A percentile compares a stretch with the other conserved stretches of the same genome.
Evolutionary conservation across 495 filamentous ascomycete genomes (phyloP).

Genomic region (Tuber calosporum): DNA sequence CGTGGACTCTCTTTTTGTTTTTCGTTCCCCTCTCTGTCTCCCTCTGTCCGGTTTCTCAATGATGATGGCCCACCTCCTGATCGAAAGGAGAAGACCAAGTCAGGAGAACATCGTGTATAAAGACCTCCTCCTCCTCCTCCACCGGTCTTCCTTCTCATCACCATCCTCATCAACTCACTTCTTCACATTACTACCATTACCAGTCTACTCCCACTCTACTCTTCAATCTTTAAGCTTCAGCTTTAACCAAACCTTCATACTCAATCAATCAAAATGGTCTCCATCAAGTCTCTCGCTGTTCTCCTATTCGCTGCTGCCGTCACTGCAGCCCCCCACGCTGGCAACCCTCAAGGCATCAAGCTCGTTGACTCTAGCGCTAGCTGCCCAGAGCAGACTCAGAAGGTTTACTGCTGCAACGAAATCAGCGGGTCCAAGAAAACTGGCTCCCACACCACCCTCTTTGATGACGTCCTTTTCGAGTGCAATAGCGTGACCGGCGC

Average conservation of each 20-base stretch:
- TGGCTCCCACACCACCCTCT: background rate
- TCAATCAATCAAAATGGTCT: background rate
- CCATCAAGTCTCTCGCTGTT: background rate
- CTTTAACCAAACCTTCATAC: background rate
- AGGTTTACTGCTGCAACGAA: background rate
- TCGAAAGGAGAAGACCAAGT: background rate
- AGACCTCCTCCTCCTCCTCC: background rate
- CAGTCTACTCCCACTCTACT: background rate
- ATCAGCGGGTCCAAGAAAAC: fast-evolving
- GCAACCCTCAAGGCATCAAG: background rate
- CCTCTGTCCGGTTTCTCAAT: background rate
- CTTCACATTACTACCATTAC: background rate
- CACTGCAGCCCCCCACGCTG: background rate
- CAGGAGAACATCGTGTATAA: background rate
- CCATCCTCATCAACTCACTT: background rate
- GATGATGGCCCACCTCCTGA: background rate
- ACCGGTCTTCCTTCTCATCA: background rate
- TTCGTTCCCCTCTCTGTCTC: background rate
- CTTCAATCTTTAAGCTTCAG: background rate
- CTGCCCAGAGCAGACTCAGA: background rate
- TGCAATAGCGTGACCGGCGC: background rate
- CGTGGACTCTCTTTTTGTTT: background rate
- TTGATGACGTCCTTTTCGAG: background rate
- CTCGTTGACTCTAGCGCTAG: background rate
- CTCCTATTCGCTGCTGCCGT: background rate